Conservation (phyloP, 495 filamentous ascomycete species). For the Platismatia glauca region DNA sequence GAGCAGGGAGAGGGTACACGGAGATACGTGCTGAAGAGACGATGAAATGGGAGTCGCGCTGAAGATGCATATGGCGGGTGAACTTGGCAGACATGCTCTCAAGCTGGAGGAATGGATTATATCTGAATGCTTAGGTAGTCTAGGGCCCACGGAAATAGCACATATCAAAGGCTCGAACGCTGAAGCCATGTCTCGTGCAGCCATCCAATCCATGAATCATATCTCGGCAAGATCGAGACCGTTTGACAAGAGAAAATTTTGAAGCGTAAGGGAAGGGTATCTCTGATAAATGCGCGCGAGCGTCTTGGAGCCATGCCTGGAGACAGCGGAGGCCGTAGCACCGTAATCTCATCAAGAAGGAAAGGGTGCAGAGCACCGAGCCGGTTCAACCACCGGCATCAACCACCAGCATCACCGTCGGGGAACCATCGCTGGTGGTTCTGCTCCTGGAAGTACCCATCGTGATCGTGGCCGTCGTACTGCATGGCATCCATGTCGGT, state of each 20-base stretch:
- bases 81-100: too few relatives aligned
- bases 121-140: background rate
- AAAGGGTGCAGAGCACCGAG: background rate
- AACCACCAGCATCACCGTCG: too few relatives aligned
- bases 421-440: slow-evolving; percentile 2
- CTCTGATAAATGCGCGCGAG: background rate
- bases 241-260: background rate
- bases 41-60: background rate
- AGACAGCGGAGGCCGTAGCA: background rate
- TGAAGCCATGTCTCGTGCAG: background rate
- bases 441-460: background rate
- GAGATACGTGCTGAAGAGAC: background rate
- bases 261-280: background rate
- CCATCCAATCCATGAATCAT: background rate
- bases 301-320: background rate
- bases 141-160: background rate
- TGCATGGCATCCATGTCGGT: slow-evolving; percentile 12
- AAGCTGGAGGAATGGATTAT: too few relatives aligned
- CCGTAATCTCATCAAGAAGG: background rate
- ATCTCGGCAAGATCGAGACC: background rate
- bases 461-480: background rate
- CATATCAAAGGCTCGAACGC: background rate
- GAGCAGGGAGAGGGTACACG: background rate
- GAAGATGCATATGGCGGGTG: background rate
- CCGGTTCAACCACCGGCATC: background rate